Evolutionary conservation across 2,329 filamentous ascomycete species (phyloP).

Genomic region (Beauveria sp.): DNA sequence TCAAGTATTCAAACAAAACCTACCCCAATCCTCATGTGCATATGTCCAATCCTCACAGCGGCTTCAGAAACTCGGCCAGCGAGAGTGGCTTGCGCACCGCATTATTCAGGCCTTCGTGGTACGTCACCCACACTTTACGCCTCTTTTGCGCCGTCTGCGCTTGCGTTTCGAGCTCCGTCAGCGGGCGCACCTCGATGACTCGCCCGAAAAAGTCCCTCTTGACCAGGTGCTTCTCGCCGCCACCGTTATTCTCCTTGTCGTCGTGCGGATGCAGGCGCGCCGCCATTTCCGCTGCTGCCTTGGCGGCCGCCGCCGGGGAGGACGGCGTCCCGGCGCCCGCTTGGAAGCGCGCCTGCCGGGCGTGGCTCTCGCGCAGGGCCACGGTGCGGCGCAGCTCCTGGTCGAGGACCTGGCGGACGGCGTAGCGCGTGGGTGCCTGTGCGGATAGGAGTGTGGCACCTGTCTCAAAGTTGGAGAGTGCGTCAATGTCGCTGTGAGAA

Average conservation of each 20-base stretch:
- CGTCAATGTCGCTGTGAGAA: conserved; percentile 59
- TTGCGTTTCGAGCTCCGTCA: conserved; percentile 35
- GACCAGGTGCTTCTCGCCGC: conserved; percentile 31
- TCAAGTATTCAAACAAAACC: background rate
- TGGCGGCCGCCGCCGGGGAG: conserved; percentile 14
- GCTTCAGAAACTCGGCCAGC: conserved; percentile 67
- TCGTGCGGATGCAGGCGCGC: conserved; percentile 20
- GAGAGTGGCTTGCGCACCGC: conserved; percentile 84
- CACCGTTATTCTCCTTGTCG: conserved; percentile 26
- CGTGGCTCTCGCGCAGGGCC: conserved; percentile 55
- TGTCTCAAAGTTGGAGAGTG: conserved; percentile 67
- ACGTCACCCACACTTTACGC: conserved; percentile 74
- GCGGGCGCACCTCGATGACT: conserved; percentile 42
- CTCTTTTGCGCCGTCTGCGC: conserved; percentile 36
- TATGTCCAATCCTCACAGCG: conserved; percentile 38
- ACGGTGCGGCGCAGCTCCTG: conserved; percentile 77
- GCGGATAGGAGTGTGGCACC: conserved; percentile 47
- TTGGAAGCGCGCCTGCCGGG: conserved; percentile 57
- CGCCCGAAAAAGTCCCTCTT: conserved; percentile 86
- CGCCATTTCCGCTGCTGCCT: conserved; percentile 31
- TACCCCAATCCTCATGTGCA: background rate
- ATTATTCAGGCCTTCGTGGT: conserved; percentile 85
- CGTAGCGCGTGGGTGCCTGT: conserved; percentile 74
- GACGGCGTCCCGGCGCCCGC: conserved; percentile 27
- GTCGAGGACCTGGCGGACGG: conserved; percentile 86